Evolutionary conservation across 2,329 filamentous ascomycete species (phyloP).

Genomic region (Pseudocercospora crystallina): DNA sequence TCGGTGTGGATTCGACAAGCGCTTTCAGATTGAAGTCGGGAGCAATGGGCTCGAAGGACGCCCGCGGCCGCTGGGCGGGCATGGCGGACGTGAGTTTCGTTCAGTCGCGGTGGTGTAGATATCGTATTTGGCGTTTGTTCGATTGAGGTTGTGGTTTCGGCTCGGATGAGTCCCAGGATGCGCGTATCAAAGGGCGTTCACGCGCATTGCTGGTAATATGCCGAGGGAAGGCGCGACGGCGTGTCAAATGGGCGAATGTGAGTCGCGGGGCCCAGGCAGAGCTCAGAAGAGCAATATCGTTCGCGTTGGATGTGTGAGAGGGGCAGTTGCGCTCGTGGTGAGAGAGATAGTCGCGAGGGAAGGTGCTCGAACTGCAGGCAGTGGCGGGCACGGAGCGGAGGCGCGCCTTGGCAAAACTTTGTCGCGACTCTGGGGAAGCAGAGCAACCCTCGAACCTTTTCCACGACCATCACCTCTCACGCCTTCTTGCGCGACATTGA

Average conservation of each 20-base stretch:
- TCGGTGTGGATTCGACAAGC: conserved; percentile 74
- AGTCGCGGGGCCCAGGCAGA: conserved; percentile 10
- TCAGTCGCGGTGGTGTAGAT: neutral
- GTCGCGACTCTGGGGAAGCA: too few relatives aligned
- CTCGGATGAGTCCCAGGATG: conserved; percentile 95
- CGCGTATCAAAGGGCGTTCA: conserved; percentile 78
- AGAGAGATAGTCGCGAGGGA: conserved; percentile 12
- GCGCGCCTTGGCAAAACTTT: too few relatives aligned
- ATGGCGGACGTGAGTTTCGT: conserved; percentile 48
- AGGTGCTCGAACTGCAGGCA: neutral
- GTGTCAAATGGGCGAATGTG: neutral
- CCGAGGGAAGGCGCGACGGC: neutral
- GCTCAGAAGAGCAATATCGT: conserved; percentile 1
- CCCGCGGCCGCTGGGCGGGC: conserved; percentile 76
- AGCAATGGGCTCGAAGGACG: conserved; percentile 87
- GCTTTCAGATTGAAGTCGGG: conserved; percentile 76
- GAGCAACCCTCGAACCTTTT: too few relatives aligned
- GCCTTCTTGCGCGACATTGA: too few relatives aligned
- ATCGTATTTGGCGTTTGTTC: neutral
- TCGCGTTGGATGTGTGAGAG: conserved; percentile 3
- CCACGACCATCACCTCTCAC: too few relatives aligned
- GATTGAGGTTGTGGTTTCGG: conserved; percentile 53
- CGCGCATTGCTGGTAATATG: conserved; percentile 14
- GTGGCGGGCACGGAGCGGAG: neutral
- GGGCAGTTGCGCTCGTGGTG: conserved; percentile 9